Evolutionary conservation across 2,329 filamentous ascomycete genomes (phyloP).

Genomic region (Sclerotiophoma versabilis): DNA sequence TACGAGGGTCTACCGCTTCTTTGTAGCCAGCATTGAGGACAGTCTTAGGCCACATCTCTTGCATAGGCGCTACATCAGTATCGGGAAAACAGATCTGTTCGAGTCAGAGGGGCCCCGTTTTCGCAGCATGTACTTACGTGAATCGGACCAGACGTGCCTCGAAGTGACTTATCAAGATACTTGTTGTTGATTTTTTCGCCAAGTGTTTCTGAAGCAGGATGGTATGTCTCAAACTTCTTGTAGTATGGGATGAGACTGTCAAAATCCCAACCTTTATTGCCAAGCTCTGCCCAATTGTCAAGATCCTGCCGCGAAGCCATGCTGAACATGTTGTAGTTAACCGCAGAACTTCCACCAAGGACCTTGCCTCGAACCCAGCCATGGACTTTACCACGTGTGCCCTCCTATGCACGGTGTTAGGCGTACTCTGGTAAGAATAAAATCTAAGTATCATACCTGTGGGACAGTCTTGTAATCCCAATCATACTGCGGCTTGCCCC

Average conservation of each 20-base stretch:
- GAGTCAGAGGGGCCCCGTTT: not conserved
- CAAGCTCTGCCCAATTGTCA: constrained; percentile 52
- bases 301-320: constrained; percentile 39
- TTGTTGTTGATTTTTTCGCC: constrained; percentile 32
- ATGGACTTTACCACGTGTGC: constrained; percentile 28
- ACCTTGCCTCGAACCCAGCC: constrained; percentile 40
- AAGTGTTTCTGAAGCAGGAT: constrained; percentile 28
- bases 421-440: not conserved
- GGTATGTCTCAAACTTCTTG: constrained; percentile 47
- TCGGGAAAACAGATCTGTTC: constrained; percentile 32
- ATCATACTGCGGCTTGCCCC: constrained; percentile 42
- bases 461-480: constrained; percentile 42
- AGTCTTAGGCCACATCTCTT: constrained; percentile 39
- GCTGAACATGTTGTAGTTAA: constrained; percentile 46
- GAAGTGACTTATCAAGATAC: constrained; percentile 33
- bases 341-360: constrained; percentile 49
- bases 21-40: constrained; percentile 35
- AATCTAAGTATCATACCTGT: constrained; percentile 23
- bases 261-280: constrained; percentile 50
- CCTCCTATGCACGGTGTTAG: constrained; percentile 29
- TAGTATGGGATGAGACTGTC: constrained; percentile 45
- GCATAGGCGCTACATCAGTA: constrained; percentile 28
- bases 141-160: constrained; percentile 36
- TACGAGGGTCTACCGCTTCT: constrained; percentile 33
- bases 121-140: constrained; percentile 18